These are phyloP conservation scores for Phytophthora europaea DNA, from an alignment of 352 stramenopile species.

Conservation along the genomic window DNA sequence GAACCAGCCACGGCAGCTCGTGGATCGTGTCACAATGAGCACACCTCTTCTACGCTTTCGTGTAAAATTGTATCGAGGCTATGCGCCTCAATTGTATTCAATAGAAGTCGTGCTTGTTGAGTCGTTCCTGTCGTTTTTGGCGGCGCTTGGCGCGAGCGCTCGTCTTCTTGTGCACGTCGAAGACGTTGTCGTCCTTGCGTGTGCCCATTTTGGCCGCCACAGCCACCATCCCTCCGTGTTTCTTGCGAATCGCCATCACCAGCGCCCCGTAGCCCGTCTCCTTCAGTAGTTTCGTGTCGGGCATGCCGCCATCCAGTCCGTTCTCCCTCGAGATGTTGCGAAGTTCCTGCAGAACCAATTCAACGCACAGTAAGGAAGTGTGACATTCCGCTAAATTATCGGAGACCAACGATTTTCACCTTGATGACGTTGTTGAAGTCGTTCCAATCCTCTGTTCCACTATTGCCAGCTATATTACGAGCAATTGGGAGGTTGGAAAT, in stretches of 20 bases:
- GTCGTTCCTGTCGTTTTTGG: slow-evolving; percentile 58
- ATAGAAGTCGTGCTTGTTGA: slow-evolving; percentile 81
- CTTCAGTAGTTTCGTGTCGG: slow-evolving; percentile 82
- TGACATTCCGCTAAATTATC: slow-evolving; percentile 1
- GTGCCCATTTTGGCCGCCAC: slow-evolving; percentile 71
- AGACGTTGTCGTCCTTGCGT: slow-evolving; percentile 39
- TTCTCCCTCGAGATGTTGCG: slow-evolving; percentile 67
- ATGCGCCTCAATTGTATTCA: slow-evolving; percentile 32
- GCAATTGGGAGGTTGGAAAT: not conserved
- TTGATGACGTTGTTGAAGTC: slow-evolving; percentile 73
- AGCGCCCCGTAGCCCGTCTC: slow-evolving; percentile 67
- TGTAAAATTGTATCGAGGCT: slow-evolving; percentile 5
- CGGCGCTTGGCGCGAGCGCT: slow-evolving; percentile 69
- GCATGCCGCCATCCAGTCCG: slow-evolving; percentile 48
- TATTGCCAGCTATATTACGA: slow-evolving; percentile 20
- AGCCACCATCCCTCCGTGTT: slow-evolving; percentile 77
- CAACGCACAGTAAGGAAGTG: not conserved
- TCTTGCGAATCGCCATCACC: slow-evolving; percentile 84
- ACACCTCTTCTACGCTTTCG: slow-evolving; percentile 4
- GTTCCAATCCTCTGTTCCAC: slow-evolving; percentile 50
- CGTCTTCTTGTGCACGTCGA: slow-evolving; percentile 81
- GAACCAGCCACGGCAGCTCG: slow-evolving; percentile 15
- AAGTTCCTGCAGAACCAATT: slow-evolving; percentile 53
- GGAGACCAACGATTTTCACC: slow-evolving; percentile 40
- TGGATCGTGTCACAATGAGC: slow-evolving; percentile 35